Evolutionary conservation across 768 basidiomycete species (phyloP), one percentile per base, ranked within the genome.

Genomic region (Termitomyces sp.): DNA sequence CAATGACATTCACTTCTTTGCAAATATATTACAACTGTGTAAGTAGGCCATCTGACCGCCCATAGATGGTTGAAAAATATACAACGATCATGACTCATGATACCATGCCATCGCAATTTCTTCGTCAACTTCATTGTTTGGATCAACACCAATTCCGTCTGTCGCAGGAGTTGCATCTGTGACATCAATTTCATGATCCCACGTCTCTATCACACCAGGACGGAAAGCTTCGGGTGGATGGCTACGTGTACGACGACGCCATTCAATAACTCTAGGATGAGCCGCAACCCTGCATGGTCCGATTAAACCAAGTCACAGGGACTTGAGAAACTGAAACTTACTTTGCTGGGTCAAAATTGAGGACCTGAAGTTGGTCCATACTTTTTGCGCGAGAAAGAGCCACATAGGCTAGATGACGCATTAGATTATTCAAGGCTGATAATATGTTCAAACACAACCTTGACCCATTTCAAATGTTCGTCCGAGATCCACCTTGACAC

Each of bases 381-480:
- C 71, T 79, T 1, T 84, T 89, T n/a, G 88, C 89, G 12, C 89
- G 82, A 16, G 88, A 90, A 42, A 89, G 78, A 3, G 85, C 86
- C 24, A 89, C 87, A 64, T 87, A 88, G 2, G 84, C 86, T 46
- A 16, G 6, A 15, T 87, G 22, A 48, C 2, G 22, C 4, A 18
- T 52, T 28, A 48, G 18, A 9, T 7, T 46, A n/a, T n/a, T 6
- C 28, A 29, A 9, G n/a, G 15, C 13, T 18, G 22, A 6, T 22
- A n/a, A 16, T 8, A 16, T 37, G 5, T 7, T 37, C 1, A 16
- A n/a, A n/a, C 2, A 42, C 22, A 31, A 85, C 88, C 87, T 83
- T 91, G 85, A 4, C 88, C 88, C 56, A 81, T 86, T 69, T 90
- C 94, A 71, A 96, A 96, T 0, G 83, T 87, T 39, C 81, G 77